phyloP scores from a whole-genome alignment of 257 asterid species.

The Eucommia ulmoides region DNA sequence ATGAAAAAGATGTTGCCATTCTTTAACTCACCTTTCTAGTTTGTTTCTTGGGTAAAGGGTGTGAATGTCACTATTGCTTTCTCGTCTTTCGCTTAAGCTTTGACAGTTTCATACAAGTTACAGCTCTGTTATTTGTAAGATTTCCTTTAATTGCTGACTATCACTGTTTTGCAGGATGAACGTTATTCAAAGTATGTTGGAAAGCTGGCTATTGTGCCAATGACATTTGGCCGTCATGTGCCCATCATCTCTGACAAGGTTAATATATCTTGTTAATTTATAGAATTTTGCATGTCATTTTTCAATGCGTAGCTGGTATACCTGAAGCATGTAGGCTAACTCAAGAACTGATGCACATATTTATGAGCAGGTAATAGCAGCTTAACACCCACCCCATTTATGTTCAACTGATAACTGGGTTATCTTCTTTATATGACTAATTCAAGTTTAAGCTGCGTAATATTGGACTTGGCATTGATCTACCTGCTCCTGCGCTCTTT shows the following conservation, averaged over 20 bases:
- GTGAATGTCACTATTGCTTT: background rate
- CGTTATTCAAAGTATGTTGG: conserved; percentile 87
- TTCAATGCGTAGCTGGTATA: background rate
- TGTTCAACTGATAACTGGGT: no score
- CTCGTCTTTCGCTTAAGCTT: background rate
- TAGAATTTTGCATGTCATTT: background rate
- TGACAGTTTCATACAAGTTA: background rate
- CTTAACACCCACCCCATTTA: no score
- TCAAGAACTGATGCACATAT: background rate
- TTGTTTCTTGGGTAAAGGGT: no score
- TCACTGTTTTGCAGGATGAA: conserved; percentile 52
- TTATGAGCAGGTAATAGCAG: no score
- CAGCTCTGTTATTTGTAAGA: background rate
- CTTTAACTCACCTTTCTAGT: no score
- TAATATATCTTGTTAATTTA: background rate
- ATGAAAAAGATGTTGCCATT: background rate
- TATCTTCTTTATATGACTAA: no score
- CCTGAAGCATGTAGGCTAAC: background rate
- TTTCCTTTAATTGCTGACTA: background rate
- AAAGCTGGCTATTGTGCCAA: conserved; percentile 81
- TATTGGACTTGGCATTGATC: background rate
- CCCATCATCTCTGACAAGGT: conserved; percentile 98
- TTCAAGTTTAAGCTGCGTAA: no score
- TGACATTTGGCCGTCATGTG: conserved; percentile 94
- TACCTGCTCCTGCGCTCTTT: conserved; percentile 1